Conservation (phyloP, 192 early-diverging fungal species). For the Umbelopsis isabellina region DNA sequence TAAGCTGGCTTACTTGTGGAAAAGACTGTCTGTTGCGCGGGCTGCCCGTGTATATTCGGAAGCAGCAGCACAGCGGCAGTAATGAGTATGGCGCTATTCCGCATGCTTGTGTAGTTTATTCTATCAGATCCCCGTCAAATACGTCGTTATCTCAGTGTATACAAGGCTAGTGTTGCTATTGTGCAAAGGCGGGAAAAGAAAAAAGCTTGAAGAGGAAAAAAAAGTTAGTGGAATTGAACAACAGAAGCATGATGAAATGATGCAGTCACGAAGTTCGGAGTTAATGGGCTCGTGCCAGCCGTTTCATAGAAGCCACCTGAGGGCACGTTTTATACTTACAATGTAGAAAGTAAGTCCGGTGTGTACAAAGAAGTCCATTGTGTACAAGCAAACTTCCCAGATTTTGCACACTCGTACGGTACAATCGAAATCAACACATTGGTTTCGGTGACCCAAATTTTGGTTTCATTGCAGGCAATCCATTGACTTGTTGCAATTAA, state of each 20-base stretch:
- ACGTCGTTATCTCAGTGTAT: too few relatives aligned
- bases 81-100: background rate
- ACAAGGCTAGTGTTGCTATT: background rate
- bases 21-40: background rate
- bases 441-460: too few relatives aligned
- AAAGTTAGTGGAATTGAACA: background rate
- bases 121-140: background rate
- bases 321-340: too few relatives aligned
- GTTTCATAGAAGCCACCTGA: too few relatives aligned
- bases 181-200: background rate
- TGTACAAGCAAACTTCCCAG: too few relatives aligned
- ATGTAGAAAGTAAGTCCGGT: too few relatives aligned
- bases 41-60: background rate
- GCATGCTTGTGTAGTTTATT: background rate
- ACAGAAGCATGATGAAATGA: background rate
- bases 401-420: background rate
- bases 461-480: too few relatives aligned
- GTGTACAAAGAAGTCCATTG: too few relatives aligned
- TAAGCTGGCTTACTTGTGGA: background rate
- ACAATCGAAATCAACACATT: too few relatives aligned
- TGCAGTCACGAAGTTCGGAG: too few relatives aligned
- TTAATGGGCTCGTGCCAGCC: too few relatives aligned
- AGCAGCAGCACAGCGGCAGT: background rate
- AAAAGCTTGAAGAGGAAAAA: conserved; percentile 4
- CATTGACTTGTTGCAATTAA: too few relatives aligned